Base-by-base conservation (phyloP, 371 early-diverging fungal species). In the Circinella minor region DNA sequence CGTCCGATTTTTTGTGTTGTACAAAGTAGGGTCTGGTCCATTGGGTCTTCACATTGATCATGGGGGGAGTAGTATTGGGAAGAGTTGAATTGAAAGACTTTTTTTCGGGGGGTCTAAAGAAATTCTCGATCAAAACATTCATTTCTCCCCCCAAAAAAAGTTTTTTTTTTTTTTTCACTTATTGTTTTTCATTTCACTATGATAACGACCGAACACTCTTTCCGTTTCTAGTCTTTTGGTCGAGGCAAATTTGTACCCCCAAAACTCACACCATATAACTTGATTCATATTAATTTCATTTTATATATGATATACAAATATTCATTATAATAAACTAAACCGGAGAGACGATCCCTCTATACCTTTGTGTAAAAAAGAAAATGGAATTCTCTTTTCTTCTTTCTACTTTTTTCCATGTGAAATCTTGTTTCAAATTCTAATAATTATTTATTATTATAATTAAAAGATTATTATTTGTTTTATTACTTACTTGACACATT, bases 1-100 rank as follows among this genome's bases (percentile, higher is more conserved):
- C 65, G 65, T 65, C 65, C 65, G 65, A 65, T 65, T 65, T 65
- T 65, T 65, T 17, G 14, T 8, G 65, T 65, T 54, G 48, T 49
- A 65, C 65, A 65, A 65, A 65, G 54, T 65, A 65, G 65, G 65
- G 65, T 65, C 65, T 65, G 65, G 65, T 65, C 65, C 65, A 46
- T 47, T 65, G 43, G 65, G 65, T 48, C 46, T 47, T 46, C 65
- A 51, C 65, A 65, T 20, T 65, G 65, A 65, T 65, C 65, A 65
- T 65, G 65, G 65, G 65, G 48, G 54, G 51, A n/a, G 51, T 17
- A n/a, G 27, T 27, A 27, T 2, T 27, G 27, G 2, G 2, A 27
- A 27, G 27, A 27, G 27, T 27, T 27, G 27, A 27, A 27, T 27
- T 27, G 27, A 27, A 27, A 27, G 27, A 27, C 27, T 27, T 27